phyloP scores from a whole-genome alignment of 2,329 filamentous ascomycete species.

The Monilinia aucupariae region DNA sequence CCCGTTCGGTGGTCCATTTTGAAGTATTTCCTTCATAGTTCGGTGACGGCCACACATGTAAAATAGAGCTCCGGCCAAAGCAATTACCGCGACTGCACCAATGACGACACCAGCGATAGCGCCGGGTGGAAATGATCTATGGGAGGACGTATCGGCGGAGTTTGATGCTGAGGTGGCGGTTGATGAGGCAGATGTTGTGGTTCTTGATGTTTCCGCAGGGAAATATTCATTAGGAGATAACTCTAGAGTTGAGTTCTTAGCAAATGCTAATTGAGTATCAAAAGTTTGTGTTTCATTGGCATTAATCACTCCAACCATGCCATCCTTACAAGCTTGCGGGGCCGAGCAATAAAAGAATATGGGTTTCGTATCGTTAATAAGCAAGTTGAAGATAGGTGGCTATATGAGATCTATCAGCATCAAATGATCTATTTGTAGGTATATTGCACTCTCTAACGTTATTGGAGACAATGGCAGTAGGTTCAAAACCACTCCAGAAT shows the following conservation, averaged over 20 bases:
- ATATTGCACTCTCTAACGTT: conserved; percentile 38
- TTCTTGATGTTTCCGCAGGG: conserved; percentile 42
- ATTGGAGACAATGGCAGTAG: conserved; percentile 39
- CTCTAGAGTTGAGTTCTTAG: conserved; percentile 46
- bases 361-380: conserved; percentile 56
- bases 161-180: conserved; percentile 8
- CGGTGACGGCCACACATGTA: conserved; percentile 41
- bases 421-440: not conserved
- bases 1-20: not conserved
- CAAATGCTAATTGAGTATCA: conserved; percentile 43
- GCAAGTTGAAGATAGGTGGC: conserved; percentile 40
- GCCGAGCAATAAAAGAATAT: conserved; percentile 68
- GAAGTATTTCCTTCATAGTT: conserved; percentile 18
- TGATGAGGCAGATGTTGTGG: conserved; percentile 19
- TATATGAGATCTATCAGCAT: conserved; percentile 18
- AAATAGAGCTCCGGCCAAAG: conserved; percentile 42
- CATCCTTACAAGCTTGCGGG: conserved; percentile 58
- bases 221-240: conserved; percentile 52
- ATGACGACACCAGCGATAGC: conserved; percentile 57
- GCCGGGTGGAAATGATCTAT: conserved; percentile 38
- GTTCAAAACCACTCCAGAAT: conserved; percentile 50
- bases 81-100: conserved; percentile 39
- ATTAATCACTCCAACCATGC: conserved; percentile 76
- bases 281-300: conserved; percentile 49
- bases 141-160: not conserved